Percentiles rank a stretch among this genome's conserved stretches.
Evolutionary conservation across 192 early-diverging fungal genomes (phyloP).

Genomic region (Mortierella alpina): DNA sequence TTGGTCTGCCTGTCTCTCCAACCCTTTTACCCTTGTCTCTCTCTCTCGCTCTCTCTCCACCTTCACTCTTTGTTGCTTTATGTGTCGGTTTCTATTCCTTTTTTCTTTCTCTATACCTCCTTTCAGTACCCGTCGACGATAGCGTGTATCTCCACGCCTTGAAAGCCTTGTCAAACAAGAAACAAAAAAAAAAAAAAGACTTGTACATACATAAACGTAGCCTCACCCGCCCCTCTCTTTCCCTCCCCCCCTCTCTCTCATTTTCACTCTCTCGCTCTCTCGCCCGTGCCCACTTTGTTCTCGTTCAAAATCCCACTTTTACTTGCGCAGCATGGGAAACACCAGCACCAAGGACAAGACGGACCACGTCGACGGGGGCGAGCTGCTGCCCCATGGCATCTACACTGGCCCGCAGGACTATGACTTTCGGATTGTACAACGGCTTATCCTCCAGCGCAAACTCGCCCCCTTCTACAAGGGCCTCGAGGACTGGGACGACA

Average conservation of each 20-base stretch:
- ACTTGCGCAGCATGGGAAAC: conserved; percentile 50
- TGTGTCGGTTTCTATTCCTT: not conserved
- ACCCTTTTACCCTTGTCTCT: no score
- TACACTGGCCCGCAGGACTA: conserved; percentile 83
- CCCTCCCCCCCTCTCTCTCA: not conserved
- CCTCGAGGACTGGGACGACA: conserved; percentile 70
- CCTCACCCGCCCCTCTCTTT: not conserved
- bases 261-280: not conserved
- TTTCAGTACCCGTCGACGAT: not conserved
- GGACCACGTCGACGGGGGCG: conserved; percentile 72
- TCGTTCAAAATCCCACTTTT: not conserved
- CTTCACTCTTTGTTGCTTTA: not conserved
- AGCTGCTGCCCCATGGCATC: conserved; percentile 73
- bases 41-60: not conserved
- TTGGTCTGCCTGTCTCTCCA: not conserved
- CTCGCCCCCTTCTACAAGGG: conserved; percentile 93
- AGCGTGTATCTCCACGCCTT: not conserved
- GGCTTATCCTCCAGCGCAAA: conserved; percentile 77
- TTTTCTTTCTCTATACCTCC: not conserved
- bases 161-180: no score
- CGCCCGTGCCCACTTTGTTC: not conserved
- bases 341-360: conserved; percentile 53
- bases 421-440: conserved; percentile 75
- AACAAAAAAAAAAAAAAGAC: no score
- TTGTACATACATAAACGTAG: no score